Evolutionary conservation across 2,329 filamentous ascomycete species (phyloP), one percentile per base, ranked within the genome.

Genomic region (Aspergillus fischeri): DNA sequence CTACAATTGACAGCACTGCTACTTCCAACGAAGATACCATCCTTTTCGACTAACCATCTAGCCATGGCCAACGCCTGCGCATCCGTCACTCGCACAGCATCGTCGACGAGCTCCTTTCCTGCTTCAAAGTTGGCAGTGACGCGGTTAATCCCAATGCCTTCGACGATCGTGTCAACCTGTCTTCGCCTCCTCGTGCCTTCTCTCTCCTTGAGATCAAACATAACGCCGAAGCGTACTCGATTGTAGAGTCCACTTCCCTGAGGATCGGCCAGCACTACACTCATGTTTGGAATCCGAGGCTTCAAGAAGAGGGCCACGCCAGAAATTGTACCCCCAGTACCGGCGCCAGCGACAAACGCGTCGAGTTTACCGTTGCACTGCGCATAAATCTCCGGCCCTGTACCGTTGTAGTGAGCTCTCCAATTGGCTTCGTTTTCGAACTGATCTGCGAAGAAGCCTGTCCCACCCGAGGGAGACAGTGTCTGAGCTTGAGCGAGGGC

Each of bases 91-190:
- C 87, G 85, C 41, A 97, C 86, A 2, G 94, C 93, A 75, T 97
- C 92, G 72, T 97, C 91, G 53, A 99, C 85, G 55, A 97, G 76
- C 68, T 93, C 87, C 63, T 91, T 82, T 0, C 93, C 94, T 28
- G 87, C 88, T 71, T 96, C 90, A 63, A 99, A 94, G 73, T 97
- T 99, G 53, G 86, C 84, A 1, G 94, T 99, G n/a, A 96, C 82
- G 2, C 94, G 87, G 71, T 96, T 99, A 73, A 97, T 90, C 1
- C 94, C 94, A 62, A 99, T 91, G 1, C 94, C 94, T 76, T 99
- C 95, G 28, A 99, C 91, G 62, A 99, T 91, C 4, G 89, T 92
- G 77, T 99, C 95, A 53, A 99, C 91, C 75, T 99, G 95, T 67
- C 90, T 87, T 58, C 94, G 82, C 51, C 95, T 83, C 14, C 94